A percentile compares a stretch with the other conserved stretches of the same genome.
phyloP scores from a whole-genome alignment of 2,329 filamentous ascomycete species.

The Botrytis elliptica region DNA sequence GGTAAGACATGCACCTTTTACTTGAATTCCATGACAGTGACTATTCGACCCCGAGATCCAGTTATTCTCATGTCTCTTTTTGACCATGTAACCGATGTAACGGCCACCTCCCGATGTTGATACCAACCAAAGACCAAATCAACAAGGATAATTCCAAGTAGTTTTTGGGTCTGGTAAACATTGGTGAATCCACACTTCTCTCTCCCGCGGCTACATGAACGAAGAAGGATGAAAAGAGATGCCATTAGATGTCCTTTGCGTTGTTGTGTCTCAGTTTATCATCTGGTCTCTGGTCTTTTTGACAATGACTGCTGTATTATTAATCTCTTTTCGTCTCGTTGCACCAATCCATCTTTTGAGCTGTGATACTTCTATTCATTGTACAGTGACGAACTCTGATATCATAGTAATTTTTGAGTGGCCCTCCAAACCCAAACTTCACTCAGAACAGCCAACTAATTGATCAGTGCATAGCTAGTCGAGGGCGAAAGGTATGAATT shows the following conservation, averaged over 20 bases:
- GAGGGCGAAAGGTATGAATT: not conserved
- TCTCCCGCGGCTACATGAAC: not conserved
- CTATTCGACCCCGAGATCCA: not conserved
- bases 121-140: not conserved
- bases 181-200: not conserved
- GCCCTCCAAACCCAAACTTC: not conserved
- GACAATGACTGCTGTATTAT: not conserved
- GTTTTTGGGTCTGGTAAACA: not conserved
- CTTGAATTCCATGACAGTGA: not conserved
- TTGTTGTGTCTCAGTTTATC: not conserved
- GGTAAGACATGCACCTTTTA: not conserved
- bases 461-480: not conserved
- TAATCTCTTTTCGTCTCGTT: not conserved
- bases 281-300: not conserved
- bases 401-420: not conserved
- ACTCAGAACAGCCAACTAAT: not conserved
- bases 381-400: not conserved
- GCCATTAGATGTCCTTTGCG: not conserved
- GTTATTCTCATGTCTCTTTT: not conserved
- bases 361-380: not conserved
- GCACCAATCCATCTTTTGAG: not conserved
- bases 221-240: not conserved
- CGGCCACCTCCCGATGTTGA: not conserved
- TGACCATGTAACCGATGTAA: not conserved
- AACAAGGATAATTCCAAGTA: conserved; percentile 11